Evolutionary conservation across 1,284 basidiomycete species (phyloP), one percentile per base, ranked within the genome.

Genomic region (Cryptococcus amylolentus): DNA sequence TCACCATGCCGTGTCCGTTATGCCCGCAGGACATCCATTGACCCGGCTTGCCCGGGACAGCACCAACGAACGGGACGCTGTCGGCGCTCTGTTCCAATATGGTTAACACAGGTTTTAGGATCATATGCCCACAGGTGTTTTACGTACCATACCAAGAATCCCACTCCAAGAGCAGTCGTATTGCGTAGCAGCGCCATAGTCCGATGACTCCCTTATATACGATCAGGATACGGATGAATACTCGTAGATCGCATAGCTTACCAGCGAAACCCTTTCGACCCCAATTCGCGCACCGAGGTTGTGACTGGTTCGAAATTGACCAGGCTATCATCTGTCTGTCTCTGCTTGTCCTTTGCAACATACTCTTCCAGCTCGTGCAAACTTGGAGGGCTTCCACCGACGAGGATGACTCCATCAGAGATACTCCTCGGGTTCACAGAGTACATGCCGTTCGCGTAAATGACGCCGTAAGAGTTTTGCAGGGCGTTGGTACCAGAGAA

Each of bases 1-100:
- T 48, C 38, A 65, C 63, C 66, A 62, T 67, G 14, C 68, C 68
- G 49, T 71, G 68, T 1, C 68, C 69, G 37, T 70, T 68, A 56
- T 67, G 68, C 3, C 68, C 66, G 14, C 58, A 63, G 18, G 60
- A 61, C 27, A 67, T 60, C 53, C 60, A 71, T 46, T 71, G 69
- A 20, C 69, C 69, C 13, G 56, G 27, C 53, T 64, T 66, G 8
- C 56, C 61, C 5, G 69, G 69, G 16, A 70, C 59, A 5, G 62
- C 52, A 13, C 69, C 69, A n/a, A 71, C 52, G 43, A 67, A 67
- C 3, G 69, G 66, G 13, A 69, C 62, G 4, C 56, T 46, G 43
- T 69, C 67, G 7, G 63, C 59, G n/a, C 62, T 67, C 64, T 60
- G 26, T 58, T 26, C 41, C 58, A 58, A 7, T 59, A 60, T 48